These are phyloP conservation scores for Ophiognomonia clavigignenti-juglandacearum DNA, from an alignment of 2,329 filamentous ascomycete genomes.

Conservation along the genomic window DNA sequence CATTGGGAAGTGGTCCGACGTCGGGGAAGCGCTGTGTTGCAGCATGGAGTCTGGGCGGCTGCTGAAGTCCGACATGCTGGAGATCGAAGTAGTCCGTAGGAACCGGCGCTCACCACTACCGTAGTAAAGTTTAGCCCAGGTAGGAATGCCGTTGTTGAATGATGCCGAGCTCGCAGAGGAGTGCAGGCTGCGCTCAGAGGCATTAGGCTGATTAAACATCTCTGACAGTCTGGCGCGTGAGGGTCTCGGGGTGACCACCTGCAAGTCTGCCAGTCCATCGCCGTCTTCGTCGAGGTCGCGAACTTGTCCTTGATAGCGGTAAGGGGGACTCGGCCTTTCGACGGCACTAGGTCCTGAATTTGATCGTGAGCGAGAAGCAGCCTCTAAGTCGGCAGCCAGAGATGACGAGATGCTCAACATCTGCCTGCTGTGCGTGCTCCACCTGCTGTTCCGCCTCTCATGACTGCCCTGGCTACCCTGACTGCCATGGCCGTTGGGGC, in stretches of 20 bases:
- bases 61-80: conserved; percentile 40
- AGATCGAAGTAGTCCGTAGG: conserved; percentile 42
- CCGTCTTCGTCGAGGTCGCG: conserved; percentile 59
- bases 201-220: conserved; percentile 38
- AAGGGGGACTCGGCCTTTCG: conserved; percentile 42
- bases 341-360: conserved; percentile 40
- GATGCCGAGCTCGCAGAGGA: conserved; percentile 44
- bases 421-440: conserved; percentile 45
- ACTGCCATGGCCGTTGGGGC: conserved; percentile 1
- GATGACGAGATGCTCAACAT: conserved; percentile 56
- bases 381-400: conserved; percentile 39
- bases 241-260: conserved; percentile 45
- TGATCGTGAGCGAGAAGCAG: conserved; percentile 31
- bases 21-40: conserved; percentile 41
- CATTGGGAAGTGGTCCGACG: conserved; percentile 41
- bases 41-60: conserved; percentile 40
- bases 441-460: conserved; percentile 28
- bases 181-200: conserved; percentile 47
- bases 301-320: conserved; percentile 35
- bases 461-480: conserved; percentile 23
- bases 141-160: conserved; percentile 40
- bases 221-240: conserved; percentile 50
- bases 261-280: conserved; percentile 58
- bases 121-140: conserved; percentile 66
- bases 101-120: conserved; percentile 57